Base-by-base conservation (phyloP, 805 yeast species). In the Lipomyces sp. region DNA sequence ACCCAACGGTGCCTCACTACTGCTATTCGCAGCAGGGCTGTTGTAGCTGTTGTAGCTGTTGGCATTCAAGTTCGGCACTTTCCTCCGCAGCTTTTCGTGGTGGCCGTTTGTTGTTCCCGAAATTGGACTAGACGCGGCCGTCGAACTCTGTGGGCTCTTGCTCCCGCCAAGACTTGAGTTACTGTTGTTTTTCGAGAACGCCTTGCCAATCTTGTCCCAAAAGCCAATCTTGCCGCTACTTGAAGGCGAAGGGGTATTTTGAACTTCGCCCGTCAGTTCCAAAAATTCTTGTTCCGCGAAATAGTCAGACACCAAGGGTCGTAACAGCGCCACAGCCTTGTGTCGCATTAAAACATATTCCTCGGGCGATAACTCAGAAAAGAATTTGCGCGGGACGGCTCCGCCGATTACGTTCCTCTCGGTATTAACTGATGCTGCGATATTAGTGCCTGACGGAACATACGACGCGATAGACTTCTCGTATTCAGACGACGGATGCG, bases 311-410 rank as follows among this genome's bases (percentile, higher is more conserved):
- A 65, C 63, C 64, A 72, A 60, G 45, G 47, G 67, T 43, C 57
- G 68, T 68, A 67, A 58, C 76, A 68, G 52, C 81, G 78, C 65
- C 75, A 76, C 61, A 74, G 78, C 52, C 64, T 81, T 72, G 62
- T 80, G 83, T 49, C 83, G 72, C 57, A 82, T 70, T 19, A 82
- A 68, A 39, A 76, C 75, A 61, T 79, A 80, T 57, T 86, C 89
- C 13, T 69, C 70, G 39, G 74, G 73, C 6, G 74, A 67, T 35
- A 88, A 64, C 42, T 65, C 69, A 6, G 68, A 70, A 49, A 63
- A 61, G 58, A 49, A 65, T 43, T 54, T 49, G 16, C 37, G 33
- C 4, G 43, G 13, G 21, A 8, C 11, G 7, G 13, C 6, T 6
- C n/a, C 37, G 37, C 5, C 21, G 37, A 7, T 6, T 14, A 11